Evolutionary conservation across 169 alveolate species (phyloP), one percentile per base, ranked within the genome.

Genomic region (Eimeria praecox): DNA sequence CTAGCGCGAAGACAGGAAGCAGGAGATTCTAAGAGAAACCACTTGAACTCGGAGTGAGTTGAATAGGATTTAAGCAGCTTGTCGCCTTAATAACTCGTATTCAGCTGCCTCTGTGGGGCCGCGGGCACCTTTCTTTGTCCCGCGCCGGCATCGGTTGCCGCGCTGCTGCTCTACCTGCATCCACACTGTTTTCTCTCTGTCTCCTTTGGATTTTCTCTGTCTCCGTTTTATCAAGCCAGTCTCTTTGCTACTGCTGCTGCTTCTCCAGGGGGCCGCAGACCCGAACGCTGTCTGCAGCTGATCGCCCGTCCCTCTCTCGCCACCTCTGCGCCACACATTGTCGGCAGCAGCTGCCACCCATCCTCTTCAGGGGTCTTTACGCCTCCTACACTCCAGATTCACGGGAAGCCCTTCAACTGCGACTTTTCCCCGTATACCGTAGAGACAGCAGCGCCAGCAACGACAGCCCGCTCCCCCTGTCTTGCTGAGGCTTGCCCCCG

Each of bases 71-170:
- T 71, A 71, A 71, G 82, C 52, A 71, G 82, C 82, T 71, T 33
- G 82, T 77, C 38, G 87, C 87, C 35, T 77, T 44, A 77, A 77
- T 77, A 77, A 71, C 87, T 77, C 62, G 40, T 77, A 46, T 46
- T 40, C 64, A 40, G 87, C 87, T 77, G 87, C 87, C 87, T 77
- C 87, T 77, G 62, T 38, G 82, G 82, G 82, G 82, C 82, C 82
- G 52, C 82, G 82, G 82, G 82, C 82, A 38, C 82, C 82, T 71
- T 71, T 71, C 82, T 33, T 71, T 71, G 82, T 33, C 52, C 78
- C 49, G 82, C 82, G 82, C 82, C 52, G 82, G 82, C 82, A 71
- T 71, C 56, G 87, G 87, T 77, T 40, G 87, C 87, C 87, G 64
- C 62, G 64, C 64, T 4, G 87, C 87, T 77, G 87, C 87, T 77